Base-by-base conservation (phyloP, 2,329 filamentous ascomycete genomes). In the Clonostachys rosea region DNA sequence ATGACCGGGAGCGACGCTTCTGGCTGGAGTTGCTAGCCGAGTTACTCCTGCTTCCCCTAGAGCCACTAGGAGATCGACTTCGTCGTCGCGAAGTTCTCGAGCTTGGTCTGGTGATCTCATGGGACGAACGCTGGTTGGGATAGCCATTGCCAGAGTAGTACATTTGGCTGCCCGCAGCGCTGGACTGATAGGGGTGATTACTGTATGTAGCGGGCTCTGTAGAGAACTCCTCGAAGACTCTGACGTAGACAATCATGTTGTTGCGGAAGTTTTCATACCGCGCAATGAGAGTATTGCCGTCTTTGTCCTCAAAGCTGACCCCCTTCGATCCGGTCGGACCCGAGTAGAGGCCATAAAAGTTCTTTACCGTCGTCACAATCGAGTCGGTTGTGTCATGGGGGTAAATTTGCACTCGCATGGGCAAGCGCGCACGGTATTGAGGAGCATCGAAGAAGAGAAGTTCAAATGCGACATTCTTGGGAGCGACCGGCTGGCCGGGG, bases 331-430 rank as follows among this genome's bases (percentile, higher is more conserved):
- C 79, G 52, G 70, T 70, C 35, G 77, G 75, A 52, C 81, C 84
- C 54, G 92, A 89, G 66, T 96, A 96, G 56, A 99, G 79, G 51
- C 94, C 94, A 64, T 96, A 97, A 73, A 97, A 97, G 75, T 96
- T 97, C 79, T 96, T 97, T 62, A 97, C 92, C 2, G 94, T 97
- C 13, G 91, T 94, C 54, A 97, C 89, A 70, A 99, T 99, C 35
- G 91, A 96, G 64, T 97, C 92, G 18, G 92, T 97, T 45, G 89
- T 91, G 73, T 99, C 94, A 68, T 97, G 91, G 42, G 89, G 89
- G 61, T 87, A 96, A 57, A 99, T 96, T 61, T 95, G 88, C 46
- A 92, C 87, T 59, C 87, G 78, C 81, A 92, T 85, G n/a, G 88
- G 87, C 55, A 91, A 75, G 61, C 88, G 84, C 69, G 86, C 87